A percentile compares a stretch with the other conserved stretches of the same genome.
These are phyloP conservation scores for Pseudoscleropodium purum DNA, from an alignment of 225 moss, liverwort and hornwort species.

Conservation along the genomic window DNA sequence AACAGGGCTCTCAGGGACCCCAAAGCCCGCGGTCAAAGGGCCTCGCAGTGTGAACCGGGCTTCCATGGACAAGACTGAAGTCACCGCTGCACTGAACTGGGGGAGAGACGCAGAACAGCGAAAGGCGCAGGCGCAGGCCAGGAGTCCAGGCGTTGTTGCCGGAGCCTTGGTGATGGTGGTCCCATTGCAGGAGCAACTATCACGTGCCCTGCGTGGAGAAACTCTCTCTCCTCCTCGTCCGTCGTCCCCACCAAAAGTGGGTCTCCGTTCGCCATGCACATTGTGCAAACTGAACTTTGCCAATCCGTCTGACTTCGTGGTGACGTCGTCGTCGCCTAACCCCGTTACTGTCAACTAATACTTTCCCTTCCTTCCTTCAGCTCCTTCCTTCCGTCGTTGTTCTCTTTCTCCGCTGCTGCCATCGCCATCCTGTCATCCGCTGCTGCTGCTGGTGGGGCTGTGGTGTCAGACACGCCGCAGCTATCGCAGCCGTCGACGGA, in stretches of 20 bases:
- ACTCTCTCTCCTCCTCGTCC: not conserved
- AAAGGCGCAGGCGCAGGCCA: not conserved
- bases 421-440: not conserved
- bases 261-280: not conserved
- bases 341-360: not conserved
- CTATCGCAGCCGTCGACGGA: not conserved
- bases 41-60: not conserved
- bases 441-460: not conserved
- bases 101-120: not conserved
- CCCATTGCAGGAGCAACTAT: not conserved
- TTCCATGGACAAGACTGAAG: not conserved
- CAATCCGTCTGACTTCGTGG: not conserved
- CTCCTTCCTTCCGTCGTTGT: not conserved
- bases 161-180: not conserved
- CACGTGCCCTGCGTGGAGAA: slow-evolving; percentile 28
- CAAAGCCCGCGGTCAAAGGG: not conserved
- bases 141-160: not conserved
- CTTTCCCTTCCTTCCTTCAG: not conserved
- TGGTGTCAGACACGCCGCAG: not conserved
- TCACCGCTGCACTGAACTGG: not conserved
- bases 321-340: not conserved
- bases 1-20: not conserved
- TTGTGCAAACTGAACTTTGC: not conserved
- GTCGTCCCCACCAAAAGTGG: not conserved
- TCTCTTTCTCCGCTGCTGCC: not conserved